A percentile compares a stretch with the other conserved stretches of the same genome.
These are phyloP conservation scores for Micromonas pusilla DNA, from an alignment of 139 green algal genomes.

Conservation along the genomic window DNA sequence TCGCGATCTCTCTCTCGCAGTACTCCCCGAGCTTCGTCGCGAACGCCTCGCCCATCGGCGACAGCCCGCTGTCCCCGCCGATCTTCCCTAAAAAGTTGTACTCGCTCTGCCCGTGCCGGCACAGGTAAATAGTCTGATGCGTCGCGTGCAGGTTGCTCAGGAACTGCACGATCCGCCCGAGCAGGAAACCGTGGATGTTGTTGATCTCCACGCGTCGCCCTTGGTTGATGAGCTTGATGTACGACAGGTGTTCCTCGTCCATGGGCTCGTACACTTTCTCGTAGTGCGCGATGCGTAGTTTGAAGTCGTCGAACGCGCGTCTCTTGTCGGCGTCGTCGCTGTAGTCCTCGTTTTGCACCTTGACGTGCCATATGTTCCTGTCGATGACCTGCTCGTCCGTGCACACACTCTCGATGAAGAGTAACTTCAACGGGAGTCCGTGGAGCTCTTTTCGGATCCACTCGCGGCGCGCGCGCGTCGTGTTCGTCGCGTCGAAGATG, in stretches of 20 bases:
- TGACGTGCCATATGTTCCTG: slow-evolving; percentile 27
- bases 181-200: slow-evolving; percentile 33
- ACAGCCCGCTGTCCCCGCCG: slow-evolving; percentile 27
- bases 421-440: slow-evolving; percentile 30
- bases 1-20: slow-evolving; percentile 2
- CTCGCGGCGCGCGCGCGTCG: slow-evolving; percentile 15
- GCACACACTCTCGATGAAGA: slow-evolving; percentile 36
- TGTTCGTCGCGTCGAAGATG: slow-evolving; percentile 40
- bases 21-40: slow-evolving; percentile 24
- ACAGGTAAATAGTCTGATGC: slow-evolving; percentile 27
- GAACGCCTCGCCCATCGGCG: slow-evolving; percentile 26
- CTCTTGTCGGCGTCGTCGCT: neutral
- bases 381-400: slow-evolving; percentile 24
- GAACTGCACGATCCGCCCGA: slow-evolving; percentile 33
- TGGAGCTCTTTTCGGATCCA: slow-evolving; percentile 31
- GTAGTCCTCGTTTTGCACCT: slow-evolving; percentile 27
- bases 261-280: slow-evolving; percentile 31
- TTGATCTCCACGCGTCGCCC: slow-evolving; percentile 31
- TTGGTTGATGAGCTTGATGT: slow-evolving; percentile 33
- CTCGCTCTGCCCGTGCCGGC: slow-evolving; percentile 35
- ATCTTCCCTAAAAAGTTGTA: slow-evolving; percentile 35
- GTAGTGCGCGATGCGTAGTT: slow-evolving; percentile 29
- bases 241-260: slow-evolving; percentile 29
- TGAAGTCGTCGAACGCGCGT: slow-evolving; percentile 27
- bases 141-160: slow-evolving; percentile 34